Evolutionary conservation across 371 early-diverging fungal genomes (phyloP).

Genomic region (Catenaria anguillulae): DNA sequence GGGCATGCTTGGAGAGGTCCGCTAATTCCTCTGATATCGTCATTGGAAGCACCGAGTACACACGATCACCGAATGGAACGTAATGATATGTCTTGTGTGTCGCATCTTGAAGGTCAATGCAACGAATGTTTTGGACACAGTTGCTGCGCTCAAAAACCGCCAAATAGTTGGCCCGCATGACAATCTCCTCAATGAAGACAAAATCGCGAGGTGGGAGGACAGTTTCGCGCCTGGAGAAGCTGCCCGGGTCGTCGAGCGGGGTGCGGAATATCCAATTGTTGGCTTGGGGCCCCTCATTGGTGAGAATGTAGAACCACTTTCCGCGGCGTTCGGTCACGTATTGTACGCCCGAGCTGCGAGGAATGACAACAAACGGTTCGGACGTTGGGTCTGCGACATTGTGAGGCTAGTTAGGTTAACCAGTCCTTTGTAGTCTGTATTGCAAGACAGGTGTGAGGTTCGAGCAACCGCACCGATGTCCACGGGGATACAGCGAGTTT

Average conservation of each 20-base stretch:
- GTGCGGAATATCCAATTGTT: constrained; percentile 38
- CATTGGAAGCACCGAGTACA: constrained; percentile 31
- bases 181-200: constrained; percentile 36
- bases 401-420: too few relatives aligned
- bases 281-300: constrained; percentile 29
- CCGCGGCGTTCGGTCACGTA: constrained; percentile 33
- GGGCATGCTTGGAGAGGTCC: constrained; percentile 21
- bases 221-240: constrained; percentile 17
- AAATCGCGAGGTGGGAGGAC: constrained; percentile 38
- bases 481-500: constrained; percentile 31
- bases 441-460: too few relatives aligned
- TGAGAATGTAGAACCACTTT: constrained; percentile 32
- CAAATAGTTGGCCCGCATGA: constrained; percentile 30
- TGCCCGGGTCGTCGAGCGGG: constrained; percentile 15
- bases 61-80: constrained; percentile 37
- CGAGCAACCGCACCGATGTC: constrained; percentile 8
- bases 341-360: constrained; percentile 28
- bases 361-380: constrained; percentile 19
- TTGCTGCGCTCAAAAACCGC: constrained; percentile 43
- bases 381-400: too few relatives aligned
- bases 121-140: constrained; percentile 41
- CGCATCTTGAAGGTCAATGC: constrained; percentile 17
- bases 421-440: too few relatives aligned
- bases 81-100: constrained; percentile 37
- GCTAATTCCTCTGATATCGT: constrained; percentile 30